Base-by-base conservation (phyloP, 1,284 basidiomycete genomes). In the Ceratobasidium sp. region DNA sequence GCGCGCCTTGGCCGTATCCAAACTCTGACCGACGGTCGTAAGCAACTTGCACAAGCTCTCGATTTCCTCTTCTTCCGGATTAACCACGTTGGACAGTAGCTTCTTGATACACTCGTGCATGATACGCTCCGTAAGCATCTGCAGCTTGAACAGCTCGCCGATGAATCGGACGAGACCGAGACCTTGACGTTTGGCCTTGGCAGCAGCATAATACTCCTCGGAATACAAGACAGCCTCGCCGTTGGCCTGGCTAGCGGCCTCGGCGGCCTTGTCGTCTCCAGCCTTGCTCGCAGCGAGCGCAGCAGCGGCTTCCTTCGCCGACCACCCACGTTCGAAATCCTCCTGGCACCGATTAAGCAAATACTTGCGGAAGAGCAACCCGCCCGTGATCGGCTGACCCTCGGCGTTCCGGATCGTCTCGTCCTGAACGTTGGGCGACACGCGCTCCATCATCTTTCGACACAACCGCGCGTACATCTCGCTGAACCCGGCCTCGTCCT, bases 101-200 rank as follows among this genome's bases (percentile, higher is more conserved):
- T 33, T 33, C 33, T 33, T 33, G 33, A 33, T 33, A 33, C 33
- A 99, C 83, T 96, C 92, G 86, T 96, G 94, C 93, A 99, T 98
- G 86, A 97, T 97, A 81, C 94, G 91, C 85, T 96, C 94, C 62
- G 94, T 96, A 75, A 98, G 88, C 95, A 98, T 97, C 85, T 93
- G 93, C 52, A 98, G 88, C 88, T 98, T 98, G 93, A 96, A 99
- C 78, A 99, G 88, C 87, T 99, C 97, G 82, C 97, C 97, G 81
- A 99, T 98, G 87, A 99, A 98, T 84, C 95, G 95, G 85, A 99
- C 95, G 79, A 99, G 90, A 89, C 97, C 97, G 33, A 99, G 92
- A 85, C 97, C 96, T 81, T 95, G 94, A 80, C 97, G 95, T 89
- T 98, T 98, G 61, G 96, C 96, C 88, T 98, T 98, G 85, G 97